Percentiles rank a stretch among this genome's conserved stretches.
phyloP scores from a whole-genome alignment of 2,329 filamentous ascomycete species.

The Arthrobotrys iridis region DNA sequence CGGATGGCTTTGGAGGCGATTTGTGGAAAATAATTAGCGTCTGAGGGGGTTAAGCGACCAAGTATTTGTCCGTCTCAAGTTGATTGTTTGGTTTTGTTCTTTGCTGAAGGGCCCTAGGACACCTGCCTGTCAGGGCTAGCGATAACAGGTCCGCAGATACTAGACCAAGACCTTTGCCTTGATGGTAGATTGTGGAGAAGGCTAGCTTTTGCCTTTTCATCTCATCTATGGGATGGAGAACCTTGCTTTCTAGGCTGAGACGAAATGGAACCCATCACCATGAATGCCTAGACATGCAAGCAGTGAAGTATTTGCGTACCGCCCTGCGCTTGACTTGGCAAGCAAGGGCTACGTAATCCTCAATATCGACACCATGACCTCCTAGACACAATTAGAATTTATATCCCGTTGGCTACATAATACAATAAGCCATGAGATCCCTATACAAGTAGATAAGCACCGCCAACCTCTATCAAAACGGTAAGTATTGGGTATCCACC shows the following conservation, averaged over 20 bases:
- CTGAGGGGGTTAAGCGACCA: not conserved
- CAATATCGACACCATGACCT: not conserved
- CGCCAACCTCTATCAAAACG: too few relatives aligned
- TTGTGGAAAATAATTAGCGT: slow-evolving; percentile 47
- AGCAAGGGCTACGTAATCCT: not conserved
- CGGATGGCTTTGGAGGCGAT: slow-evolving; percentile 28
- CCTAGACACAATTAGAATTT: too few relatives aligned
- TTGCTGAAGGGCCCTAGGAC: too few relatives aligned
- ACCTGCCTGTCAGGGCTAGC: not conserved
- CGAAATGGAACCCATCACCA: not conserved
- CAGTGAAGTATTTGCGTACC: too few relatives aligned
- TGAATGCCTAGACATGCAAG: too few relatives aligned
- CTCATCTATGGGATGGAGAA: slow-evolving; percentile 19
- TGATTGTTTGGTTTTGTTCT: not conserved
- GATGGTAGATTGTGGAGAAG: slow-evolving; percentile 20
- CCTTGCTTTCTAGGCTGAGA: too few relatives aligned
- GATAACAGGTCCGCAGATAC: too few relatives aligned
- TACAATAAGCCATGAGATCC: too few relatives aligned
- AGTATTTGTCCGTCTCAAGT: slow-evolving; percentile 42
- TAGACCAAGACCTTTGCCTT: not conserved
- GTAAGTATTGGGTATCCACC: not conserved
- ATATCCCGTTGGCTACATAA: too few relatives aligned
- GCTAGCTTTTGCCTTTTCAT: slow-evolving; percentile 4
- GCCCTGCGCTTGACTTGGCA: not conserved
- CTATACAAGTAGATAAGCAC: too few relatives aligned